Conservation (phyloP, 2,329 filamentous ascomycete genomes). For the Fusarium tupiense region DNA sequence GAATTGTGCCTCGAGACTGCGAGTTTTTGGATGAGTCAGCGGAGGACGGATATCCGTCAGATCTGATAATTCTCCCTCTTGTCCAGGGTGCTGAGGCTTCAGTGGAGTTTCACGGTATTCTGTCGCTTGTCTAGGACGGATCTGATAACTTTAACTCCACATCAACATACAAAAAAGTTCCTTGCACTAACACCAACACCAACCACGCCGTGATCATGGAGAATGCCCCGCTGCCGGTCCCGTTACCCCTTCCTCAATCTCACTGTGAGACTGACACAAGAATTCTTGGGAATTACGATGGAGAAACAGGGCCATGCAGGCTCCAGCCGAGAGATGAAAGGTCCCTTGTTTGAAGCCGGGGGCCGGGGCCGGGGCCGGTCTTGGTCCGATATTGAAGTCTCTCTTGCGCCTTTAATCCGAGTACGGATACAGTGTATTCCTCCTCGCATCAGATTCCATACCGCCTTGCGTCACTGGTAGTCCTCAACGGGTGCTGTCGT, state of each 20-base stretch:
- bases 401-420: not conserved
- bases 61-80: slow-evolving; percentile 13
- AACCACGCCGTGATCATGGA: slow-evolving; percentile 18
- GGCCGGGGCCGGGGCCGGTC: not conserved
- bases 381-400: slow-evolving; percentile 29
- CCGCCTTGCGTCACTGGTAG: slow-evolving; percentile 12
- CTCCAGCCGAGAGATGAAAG: slow-evolving; percentile 1
- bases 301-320: slow-evolving; percentile 2
- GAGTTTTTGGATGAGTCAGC: slow-evolving; percentile 4
- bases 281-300: slow-evolving; percentile 17
- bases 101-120: not conserved
- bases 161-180: slow-evolving; percentile 21
- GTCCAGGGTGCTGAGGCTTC: not conserved
- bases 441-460: not conserved
- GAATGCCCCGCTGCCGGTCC: slow-evolving; percentile 34
- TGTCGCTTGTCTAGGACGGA: slow-evolving; percentile 28
- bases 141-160: slow-evolving; percentile 48
- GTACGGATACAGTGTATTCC: slow-evolving; percentile 18
- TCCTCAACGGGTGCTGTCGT: slow-evolving; percentile 4
- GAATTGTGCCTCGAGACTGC: not conserved
- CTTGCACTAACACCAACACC: slow-evolving; percentile 13
- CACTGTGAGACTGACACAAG: not conserved
- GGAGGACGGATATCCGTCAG: not conserved
- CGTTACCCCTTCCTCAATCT: not conserved
- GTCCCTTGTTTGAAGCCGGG: not conserved